Base-by-base conservation (phyloP, 2,329 filamentous ascomycete species). In the Ophiosphaerella narmari region DNA sequence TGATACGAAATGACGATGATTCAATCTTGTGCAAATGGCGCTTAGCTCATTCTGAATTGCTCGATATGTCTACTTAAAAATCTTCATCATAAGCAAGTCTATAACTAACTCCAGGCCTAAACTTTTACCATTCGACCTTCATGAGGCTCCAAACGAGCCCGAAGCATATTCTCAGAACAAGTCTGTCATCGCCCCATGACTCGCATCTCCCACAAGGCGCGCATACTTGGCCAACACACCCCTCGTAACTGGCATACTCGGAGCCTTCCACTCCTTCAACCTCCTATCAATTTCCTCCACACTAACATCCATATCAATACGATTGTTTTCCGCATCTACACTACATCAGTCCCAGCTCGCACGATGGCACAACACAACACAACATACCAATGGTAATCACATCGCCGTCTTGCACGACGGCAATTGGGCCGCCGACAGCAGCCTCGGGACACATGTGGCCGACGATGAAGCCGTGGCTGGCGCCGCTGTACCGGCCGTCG, bases 391-490 rank as follows among this genome's bases (percentile, higher is more conserved):
- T 97, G 3, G 89, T 91, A 43, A 97, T 85, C 23, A 83, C 74
- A 73, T 97, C 93, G 2, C 90, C 93, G 63, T 95, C 83, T 61
- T 78, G 71, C 2, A 97, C 90, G 5, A 96, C 77, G 0, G 89
- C 92, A 66, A 97, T 91, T 0, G 93, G 92, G 0, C 93, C 93
- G 13, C 93, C 93, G 1, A 88, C 87, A 1, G 89, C 90, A 0
- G 93, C 93, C 74, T 97, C 93, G 2, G 93, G 93, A 2, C 89
- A 89, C 12, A 97, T 90, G 66, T 97, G 92, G 1, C 93, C 93
- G 13, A 97, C 90, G 66, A 96, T 94, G 73, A 96, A 96, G 0
- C 91, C 91, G 72, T 97, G 92, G 46, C 84, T 89, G 2, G 91
- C 93, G 29, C 93, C 93, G 39, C 84, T 88, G 73, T 97, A 97